Base-by-base conservation (phyloP, 306 rosid species). In the Cucurbita argyrosperma region DNA sequence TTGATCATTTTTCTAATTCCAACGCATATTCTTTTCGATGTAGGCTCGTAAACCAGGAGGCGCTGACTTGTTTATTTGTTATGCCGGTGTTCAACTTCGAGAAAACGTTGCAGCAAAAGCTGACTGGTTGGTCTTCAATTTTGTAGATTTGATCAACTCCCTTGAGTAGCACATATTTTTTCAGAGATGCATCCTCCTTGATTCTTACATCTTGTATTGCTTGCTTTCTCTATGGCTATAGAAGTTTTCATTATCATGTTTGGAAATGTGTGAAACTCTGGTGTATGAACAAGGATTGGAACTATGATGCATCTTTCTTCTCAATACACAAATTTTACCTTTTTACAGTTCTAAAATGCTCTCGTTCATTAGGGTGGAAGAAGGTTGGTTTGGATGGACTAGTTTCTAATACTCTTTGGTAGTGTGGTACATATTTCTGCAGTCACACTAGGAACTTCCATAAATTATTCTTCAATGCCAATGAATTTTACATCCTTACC, bases 21-120 rank as follows among this genome's bases (percentile, higher is more conserved):
- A 18, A 43, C 45, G 72, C 72, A 43, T 66, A 19, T 66, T 43
- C 18, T 66, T 30, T 45, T 42, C 18, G 3, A 21, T 72, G 13
- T 81, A 94, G 97, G 97, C 95, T 50, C 89, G 95, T 38, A 79
- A 80, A 80, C 95, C 96, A 1, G 97, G 92, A 56, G 99, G 97
- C 64, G 99, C 99, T 4, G 91, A 94, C 77, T 7, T 88, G 85
- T 94, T 89, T 85, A 73, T 94, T 19, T 94, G 97, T 84, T 94
- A 90, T 47, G 96, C 85, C 5, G 96, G 99, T 68, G 95, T 94
- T 77, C 91, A 89, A 80, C 89, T 81, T 60, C 92, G 99, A 64
- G 88, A 86, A 57, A 84, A 90, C 61, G 97, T 94, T 47, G 97
- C 97, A 5, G 85, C 80, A 19, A 88, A 91, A 77, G 96, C 99